Base-by-base conservation (phyloP, 805 yeast species). In the Yamadazyma endophytica region DNA sequence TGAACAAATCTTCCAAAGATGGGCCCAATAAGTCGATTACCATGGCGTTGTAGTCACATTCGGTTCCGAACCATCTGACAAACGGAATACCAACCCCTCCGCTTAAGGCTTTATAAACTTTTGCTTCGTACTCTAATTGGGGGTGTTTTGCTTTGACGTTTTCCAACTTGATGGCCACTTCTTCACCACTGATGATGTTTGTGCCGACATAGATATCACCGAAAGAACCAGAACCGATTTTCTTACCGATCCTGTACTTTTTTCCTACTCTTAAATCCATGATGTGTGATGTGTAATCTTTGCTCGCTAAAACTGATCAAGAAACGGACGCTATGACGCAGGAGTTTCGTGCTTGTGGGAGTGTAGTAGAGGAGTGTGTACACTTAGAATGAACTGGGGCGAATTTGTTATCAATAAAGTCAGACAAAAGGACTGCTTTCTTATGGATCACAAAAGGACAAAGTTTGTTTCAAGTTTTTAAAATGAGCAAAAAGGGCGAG, bases 21-120 rank as follows among this genome's bases (percentile, higher is more conserved):
- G 97, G 97, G 5, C 98, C 98, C 48, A 90, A 71, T 32, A 90
- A 73, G 56, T 90, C 98, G 49, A 90, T 90, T 24, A 90, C 97
- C 89, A 90, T 82, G 23, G 97, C 96, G 58, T 89, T 86, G 55
- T 87, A 90, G 55, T 89, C 97, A 47, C 95, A 86, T 58, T 90
- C 97, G 2, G 94, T 83, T 22, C 97, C 98, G 57, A 79, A 89
- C 58, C 96, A 90, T 57, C 97, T 78, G 20, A 90, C 88, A 61
- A 88, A 89, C 3, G 98, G 97, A 36, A 90, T 88, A 19, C 98
- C 97, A 21, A 90, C 90, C 19, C 97, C 97, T 21, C 97, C 98
- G 43, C 95, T 81, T 33, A 90, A 66, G 2, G 95, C 89, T 54
- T 84, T 87, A 67, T 90, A 90, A 16, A 92, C 97, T 46, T 94